Evolutionary conservation across 495 filamentous ascomycete genomes (phyloP).

Genomic region (Penicillium desertorum): DNA sequence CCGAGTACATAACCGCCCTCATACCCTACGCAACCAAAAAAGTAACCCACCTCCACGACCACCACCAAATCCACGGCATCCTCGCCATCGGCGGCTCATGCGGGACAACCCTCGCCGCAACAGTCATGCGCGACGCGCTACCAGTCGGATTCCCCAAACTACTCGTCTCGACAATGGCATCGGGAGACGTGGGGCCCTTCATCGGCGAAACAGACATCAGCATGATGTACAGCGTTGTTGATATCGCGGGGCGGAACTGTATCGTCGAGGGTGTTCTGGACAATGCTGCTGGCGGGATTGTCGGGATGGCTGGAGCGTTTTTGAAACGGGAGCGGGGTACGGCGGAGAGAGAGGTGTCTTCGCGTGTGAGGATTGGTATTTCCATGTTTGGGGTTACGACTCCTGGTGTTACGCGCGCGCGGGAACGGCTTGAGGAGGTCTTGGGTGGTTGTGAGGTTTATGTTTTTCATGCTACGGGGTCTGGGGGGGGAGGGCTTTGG

Average conservation of each 20-base stretch:
- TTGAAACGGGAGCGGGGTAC: neutral
- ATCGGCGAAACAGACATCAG: constrained; percentile 66
- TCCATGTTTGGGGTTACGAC: constrained; percentile 79
- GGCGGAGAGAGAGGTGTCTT: neutral
- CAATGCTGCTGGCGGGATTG: constrained; percentile 61
- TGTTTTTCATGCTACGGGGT: constrained; percentile 68
- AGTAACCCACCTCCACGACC: constrained; percentile 35
- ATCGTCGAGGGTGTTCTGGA: constrained; percentile 54
- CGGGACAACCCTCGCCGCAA: constrained; percentile 55
- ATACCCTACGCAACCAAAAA: constrained; percentile 36
- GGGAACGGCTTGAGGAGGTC: constrained; percentile 41
- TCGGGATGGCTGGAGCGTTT: constrained; percentile 54
- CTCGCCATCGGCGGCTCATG: constrained; percentile 58
- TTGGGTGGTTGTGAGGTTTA: constrained; percentile 52
- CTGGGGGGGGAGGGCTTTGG: constrained; percentile 67
- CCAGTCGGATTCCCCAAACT: constrained; percentile 68
- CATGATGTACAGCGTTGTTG: constrained; percentile 68
- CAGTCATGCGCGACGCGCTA: constrained; percentile 56
- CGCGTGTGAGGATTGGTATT: constrained; percentile 52
- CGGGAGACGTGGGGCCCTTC: constrained; percentile 56
- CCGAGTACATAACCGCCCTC: constrained; percentile 53
- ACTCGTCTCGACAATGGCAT: constrained; percentile 67
- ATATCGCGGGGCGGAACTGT: constrained; percentile 63
- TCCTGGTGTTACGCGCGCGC: constrained; percentile 53
- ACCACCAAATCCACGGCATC: constrained; percentile 50